A percentile compares a stretch with the other conserved stretches of the same genome.
Conservation (phyloP, 768 basidiomycete species). For the Clavulina sp. region DNA sequence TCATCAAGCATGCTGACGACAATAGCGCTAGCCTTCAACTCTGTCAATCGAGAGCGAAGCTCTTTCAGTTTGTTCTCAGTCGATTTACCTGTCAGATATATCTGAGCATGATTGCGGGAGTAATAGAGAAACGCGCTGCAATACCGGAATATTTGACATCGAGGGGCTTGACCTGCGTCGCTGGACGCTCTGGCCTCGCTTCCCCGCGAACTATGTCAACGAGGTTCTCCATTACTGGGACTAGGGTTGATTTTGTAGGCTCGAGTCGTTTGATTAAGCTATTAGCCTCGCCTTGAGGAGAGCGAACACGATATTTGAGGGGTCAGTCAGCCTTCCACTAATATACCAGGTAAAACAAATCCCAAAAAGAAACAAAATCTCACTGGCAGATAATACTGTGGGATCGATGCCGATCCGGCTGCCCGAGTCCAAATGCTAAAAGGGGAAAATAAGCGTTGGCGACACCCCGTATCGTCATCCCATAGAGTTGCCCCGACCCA, state of each 20-base stretch:
- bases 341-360: too few relatives aligned
- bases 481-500: too few relatives aligned
- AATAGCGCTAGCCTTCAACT: conserved; percentile 37
- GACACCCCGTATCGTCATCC: too few relatives aligned
- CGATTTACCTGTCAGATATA: conserved; percentile 31
- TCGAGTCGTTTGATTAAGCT: conserved; percentile 38
- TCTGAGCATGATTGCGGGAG: neutral
- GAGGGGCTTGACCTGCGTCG: conserved; percentile 47
- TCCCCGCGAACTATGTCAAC: conserved; percentile 63
- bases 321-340: too few relatives aligned
- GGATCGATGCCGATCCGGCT: conserved; percentile 72
- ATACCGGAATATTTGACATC: conserved; percentile 58
- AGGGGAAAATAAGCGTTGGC: too few relatives aligned
- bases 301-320: neutral
- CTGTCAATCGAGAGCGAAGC: conserved; percentile 45
- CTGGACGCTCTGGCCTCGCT: conserved; percentile 50
- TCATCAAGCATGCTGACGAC: conserved; percentile 87
- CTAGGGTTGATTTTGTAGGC: conserved; percentile 37
- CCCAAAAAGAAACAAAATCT: conserved; percentile 10
- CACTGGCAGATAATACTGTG: conserved; percentile 50
- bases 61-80: conserved; percentile 47
- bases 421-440: conserved; percentile 40
- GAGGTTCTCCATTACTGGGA: conserved; percentile 49
- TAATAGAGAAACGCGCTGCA: conserved; percentile 6
- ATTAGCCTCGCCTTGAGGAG: conserved; percentile 42